These are phyloP conservation scores for Galeopsis tetrahit DNA, from an alignment of 257 asterid genomes.

Conservation along the genomic window DNA sequence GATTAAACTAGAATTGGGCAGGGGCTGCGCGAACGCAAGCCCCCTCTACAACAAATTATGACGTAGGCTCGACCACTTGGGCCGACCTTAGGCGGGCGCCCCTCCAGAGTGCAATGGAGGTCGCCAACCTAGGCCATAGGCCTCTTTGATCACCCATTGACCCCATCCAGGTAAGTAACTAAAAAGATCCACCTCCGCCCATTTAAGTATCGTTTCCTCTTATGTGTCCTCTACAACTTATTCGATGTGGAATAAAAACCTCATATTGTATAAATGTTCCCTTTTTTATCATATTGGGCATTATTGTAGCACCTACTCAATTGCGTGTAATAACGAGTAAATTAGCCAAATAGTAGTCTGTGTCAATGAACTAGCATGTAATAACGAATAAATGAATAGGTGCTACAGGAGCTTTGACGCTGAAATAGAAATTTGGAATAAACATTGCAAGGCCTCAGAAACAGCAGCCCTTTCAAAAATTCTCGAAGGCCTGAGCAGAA, in stretches of 20 bases:
- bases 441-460: slow-evolving; percentile 27
- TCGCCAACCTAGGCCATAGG: background rate
- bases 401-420: too few species aligned
- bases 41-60: background rate
- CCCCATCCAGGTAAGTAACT: background rate
- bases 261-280: too few species aligned
- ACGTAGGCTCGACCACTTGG: background rate
- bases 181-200: background rate
- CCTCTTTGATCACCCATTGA: background rate
- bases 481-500: slow-evolving; percentile 31
- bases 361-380: too few species aligned
- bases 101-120: background rate
- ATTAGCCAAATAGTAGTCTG: too few species aligned
- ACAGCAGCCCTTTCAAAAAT: slow-evolving; percentile 38
- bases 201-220: too few species aligned
- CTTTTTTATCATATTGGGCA: too few species aligned
- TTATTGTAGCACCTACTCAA: too few species aligned
- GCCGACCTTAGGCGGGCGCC: background rate
- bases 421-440: too few species aligned
- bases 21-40: background rate
- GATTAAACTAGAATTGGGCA: background rate
- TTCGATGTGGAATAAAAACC: too few species aligned
- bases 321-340: too few species aligned
- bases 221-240: too few species aligned
- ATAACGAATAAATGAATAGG: too few species aligned